Evolutionary conservation across 2,329 filamentous ascomycete genomes (phyloP), one percentile per base, ranked within the genome.

Genomic region (Pseudogymnoascus sp.): DNA sequence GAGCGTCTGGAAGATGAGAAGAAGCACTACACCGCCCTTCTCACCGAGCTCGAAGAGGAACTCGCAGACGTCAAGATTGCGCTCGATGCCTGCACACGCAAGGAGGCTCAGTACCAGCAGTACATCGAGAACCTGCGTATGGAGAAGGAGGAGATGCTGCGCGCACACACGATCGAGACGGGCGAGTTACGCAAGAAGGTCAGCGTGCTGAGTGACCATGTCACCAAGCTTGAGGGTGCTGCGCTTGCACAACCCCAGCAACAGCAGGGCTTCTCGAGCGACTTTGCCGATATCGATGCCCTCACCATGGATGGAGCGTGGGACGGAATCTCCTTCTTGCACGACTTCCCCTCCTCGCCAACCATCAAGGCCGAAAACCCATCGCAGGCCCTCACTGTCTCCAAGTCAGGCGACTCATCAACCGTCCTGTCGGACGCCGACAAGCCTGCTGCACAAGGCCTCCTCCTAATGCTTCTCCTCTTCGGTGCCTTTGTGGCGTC

Each of bases 1-100:
- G 95, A 97, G 79, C 88, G 95, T 70, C 85, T 97, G 53, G 95
- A 97, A 76, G 89, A 95, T 75, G 93, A 97, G 80, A 97, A 97
- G 83, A 97, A 97, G 81, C 85, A 90, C 64, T 96, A 86, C 79
- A 90, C 88, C 63, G 84, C 85, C 70, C 79, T 90, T 73, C 90
- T 97, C 73, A 84, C 79, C 69, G 84, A 88, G 63, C 82, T 97
- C 72, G 90, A 97, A 73, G 89, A 95, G 64, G 87, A 91, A 69
- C 79, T 96, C 68, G 79, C 80, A 62, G 82, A 85, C 64, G 81
- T 93, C 70, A 86, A 88, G 70, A 75, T 86, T 53, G 86, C 89
- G 72, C 79, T 90, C 75, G 83, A 91, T 73, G 85, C 89, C 72
- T 86, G 89, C 74, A 80, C 86, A 68, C 83, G 85, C 63, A 87